Conservation (phyloP, 23 red algal genomes). For the Gracilariopsis chorda region DNA sequence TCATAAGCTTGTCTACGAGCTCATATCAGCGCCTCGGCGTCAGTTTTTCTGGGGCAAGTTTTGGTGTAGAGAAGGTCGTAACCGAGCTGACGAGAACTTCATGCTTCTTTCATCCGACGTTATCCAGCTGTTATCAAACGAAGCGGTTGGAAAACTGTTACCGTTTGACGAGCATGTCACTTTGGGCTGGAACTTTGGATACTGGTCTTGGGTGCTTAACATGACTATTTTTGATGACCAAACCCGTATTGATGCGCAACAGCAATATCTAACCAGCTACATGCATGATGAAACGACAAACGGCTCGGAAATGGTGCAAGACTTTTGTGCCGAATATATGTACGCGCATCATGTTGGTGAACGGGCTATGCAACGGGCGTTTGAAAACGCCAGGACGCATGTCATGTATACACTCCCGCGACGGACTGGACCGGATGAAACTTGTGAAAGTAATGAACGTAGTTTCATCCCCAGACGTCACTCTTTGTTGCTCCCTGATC, state of each 20-base stretch:
- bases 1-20: conserved; percentile 52
- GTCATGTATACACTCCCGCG: conserved; percentile 48
- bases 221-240: conserved; percentile 92
- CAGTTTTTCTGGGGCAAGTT: conserved; percentile 88
- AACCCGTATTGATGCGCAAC: conserved; percentile 76
- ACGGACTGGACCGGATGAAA: neutral
- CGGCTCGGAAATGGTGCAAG: neutral
- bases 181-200: conserved; percentile 91
- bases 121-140: conserved; percentile 23
- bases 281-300: conserved; percentile 48
- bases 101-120: conserved; percentile 83
- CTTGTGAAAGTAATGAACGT: conserved; percentile 1
- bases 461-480: conserved; percentile 61
- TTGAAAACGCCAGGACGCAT: neutral
- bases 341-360: conserved; percentile 77
- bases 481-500: conserved; percentile 25
- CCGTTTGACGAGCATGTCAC: conserved; percentile 81
- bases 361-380: conserved; percentile 17
- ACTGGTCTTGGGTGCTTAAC: conserved; percentile 81
- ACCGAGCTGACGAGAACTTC: conserved; percentile 90
- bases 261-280: conserved; percentile 76
- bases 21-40: neutral
- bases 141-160: conserved; percentile 27
- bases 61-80: conserved; percentile 82
- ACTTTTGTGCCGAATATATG: conserved; percentile 70